Conservation (phyloP, 1,284 basidiomycete genomes). For the Pseudozyma tsukubaensis region DNA sequence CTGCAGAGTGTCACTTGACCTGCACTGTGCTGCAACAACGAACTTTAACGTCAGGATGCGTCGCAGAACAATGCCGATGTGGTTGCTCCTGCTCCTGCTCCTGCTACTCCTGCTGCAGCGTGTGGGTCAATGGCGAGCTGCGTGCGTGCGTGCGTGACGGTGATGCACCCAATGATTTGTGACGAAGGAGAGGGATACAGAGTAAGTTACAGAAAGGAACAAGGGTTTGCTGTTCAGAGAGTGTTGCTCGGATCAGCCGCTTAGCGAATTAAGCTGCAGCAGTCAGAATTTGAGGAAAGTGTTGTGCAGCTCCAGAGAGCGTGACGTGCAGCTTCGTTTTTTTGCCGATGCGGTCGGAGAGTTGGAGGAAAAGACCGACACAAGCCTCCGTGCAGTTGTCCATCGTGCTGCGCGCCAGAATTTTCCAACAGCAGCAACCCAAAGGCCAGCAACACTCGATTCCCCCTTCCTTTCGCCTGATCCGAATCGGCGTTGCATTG, state of each 20-base stretch:
- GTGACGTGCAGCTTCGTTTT: slow-evolving; percentile 13
- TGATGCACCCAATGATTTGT: slow-evolving; percentile 2
- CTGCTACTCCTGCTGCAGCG: not conserved
- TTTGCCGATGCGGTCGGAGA: not conserved
- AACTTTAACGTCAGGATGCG: not conserved
- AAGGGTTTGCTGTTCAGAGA: slow-evolving; percentile 14
- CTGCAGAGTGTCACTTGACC: not conserved
- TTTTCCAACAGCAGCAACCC: too few relatives aligned
- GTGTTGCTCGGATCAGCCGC: slow-evolving; percentile 15
- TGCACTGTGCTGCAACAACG: not conserved
- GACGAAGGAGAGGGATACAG: not conserved
- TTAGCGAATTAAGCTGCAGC: slow-evolving; percentile 5
- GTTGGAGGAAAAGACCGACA: too few relatives aligned
- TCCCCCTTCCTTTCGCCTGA: too few relatives aligned
- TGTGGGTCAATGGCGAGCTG: not conserved
- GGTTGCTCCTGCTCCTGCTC: too few relatives aligned
- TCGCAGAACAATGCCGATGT: too few relatives aligned
- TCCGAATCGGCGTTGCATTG: too few relatives aligned
- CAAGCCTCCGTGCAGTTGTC: too few relatives aligned
- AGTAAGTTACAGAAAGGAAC: not conserved
- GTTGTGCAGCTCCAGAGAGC: slow-evolving; percentile 19
- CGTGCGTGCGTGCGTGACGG: not conserved
- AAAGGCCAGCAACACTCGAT: too few relatives aligned
- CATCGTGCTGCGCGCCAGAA: too few relatives aligned
- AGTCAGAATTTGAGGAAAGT: not conserved